Evolutionary conservation across 2,329 filamentous ascomycete species (phyloP).

Genomic region (Thelonectria olida): DNA sequence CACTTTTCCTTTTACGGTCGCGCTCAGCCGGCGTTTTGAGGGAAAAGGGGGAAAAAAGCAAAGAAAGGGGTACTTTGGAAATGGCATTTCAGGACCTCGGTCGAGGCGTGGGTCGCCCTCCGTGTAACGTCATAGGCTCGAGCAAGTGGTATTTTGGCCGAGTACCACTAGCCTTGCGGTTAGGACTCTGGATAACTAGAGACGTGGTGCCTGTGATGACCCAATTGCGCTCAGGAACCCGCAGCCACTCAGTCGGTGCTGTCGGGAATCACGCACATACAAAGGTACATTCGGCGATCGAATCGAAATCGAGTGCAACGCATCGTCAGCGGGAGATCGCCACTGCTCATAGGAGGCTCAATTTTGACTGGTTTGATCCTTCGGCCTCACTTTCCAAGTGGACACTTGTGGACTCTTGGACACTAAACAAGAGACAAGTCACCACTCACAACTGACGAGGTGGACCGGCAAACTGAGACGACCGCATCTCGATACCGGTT

Average conservation of each 20-base stretch:
- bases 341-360: conserved; percentile 19
- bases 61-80: too few species aligned
- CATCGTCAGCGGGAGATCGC: conserved; percentile 39
- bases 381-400: conserved; percentile 1
- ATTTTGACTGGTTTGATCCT: conserved; percentile 5
- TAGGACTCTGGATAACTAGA: conserved; percentile 10
- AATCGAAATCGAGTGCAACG: conserved; percentile 29
- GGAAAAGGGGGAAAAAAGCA: too few species aligned
- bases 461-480: conserved; percentile 8
- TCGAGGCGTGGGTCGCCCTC: too few species aligned
- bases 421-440: not conserved
- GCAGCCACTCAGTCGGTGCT: conserved; percentile 13
- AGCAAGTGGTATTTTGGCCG: too few species aligned
- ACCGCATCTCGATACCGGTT: conserved; percentile 1
- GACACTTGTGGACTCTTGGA: conserved; percentile 3
- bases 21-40: too few species aligned
- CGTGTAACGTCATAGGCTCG: too few species aligned
- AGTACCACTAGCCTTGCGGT: too few species aligned
- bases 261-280: conserved; percentile 24
- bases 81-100: too few species aligned
- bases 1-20: too few species aligned
- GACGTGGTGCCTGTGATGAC: conserved; percentile 9
- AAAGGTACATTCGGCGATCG: not conserved
- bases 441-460: not conserved
- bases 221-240: conserved; percentile 16